Percentiles rank a stretch among this genome's conserved stretches.
phyloP scores from a whole-genome alignment of 768 basidiomycete genomes.

The Pluteus cervinus region DNA sequence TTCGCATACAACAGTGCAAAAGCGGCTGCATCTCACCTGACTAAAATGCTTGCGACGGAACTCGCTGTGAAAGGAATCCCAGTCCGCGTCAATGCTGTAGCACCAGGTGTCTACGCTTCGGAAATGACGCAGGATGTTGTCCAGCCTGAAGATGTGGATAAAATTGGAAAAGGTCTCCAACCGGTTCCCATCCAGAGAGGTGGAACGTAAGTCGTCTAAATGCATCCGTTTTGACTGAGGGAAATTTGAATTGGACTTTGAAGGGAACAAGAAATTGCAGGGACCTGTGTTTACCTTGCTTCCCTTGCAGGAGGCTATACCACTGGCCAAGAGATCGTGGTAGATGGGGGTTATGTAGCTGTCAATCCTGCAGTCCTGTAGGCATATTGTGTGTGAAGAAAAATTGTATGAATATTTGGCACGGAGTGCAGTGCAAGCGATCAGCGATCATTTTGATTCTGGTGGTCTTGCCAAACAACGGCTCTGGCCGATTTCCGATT shows the following conservation, averaged over 20 bases:
- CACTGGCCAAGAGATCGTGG: slow-evolving; percentile 72
- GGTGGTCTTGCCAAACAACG: too few relatives aligned
- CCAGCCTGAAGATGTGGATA: slow-evolving; percentile 39
- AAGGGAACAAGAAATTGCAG: slow-evolving; percentile 71
- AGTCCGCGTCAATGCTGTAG: slow-evolving; percentile 68
- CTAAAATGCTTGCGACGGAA: slow-evolving; percentile 71
- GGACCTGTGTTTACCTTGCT: slow-evolving; percentile 69
- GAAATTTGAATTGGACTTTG: neutral
- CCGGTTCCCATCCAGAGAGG: slow-evolving; percentile 57
- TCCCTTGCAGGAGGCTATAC: slow-evolving; percentile 69
- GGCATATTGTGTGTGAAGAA: slow-evolving; percentile 10
- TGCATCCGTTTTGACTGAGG: neutral
- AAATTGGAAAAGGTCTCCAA: slow-evolving; percentile 50
- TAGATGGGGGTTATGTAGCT: slow-evolving; percentile 70
- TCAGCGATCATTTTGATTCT: too few relatives aligned
- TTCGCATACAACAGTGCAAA: slow-evolving; percentile 81
- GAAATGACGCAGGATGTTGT: slow-evolving; percentile 65
- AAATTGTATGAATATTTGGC: too few relatives aligned
- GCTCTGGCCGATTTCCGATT: too few relatives aligned
- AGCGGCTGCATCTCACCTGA: slow-evolving; percentile 72
- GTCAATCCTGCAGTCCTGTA: slow-evolving; percentile 59
- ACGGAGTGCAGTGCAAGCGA: too few relatives aligned
- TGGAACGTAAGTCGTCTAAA: slow-evolving; percentile 52
- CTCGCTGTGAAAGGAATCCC: slow-evolving; percentile 61
- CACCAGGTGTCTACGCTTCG: slow-evolving; percentile 71